A percentile compares a stretch with the other conserved stretches of the same genome.
phyloP scores from a whole-genome alignment of 192 early-diverging fungal genomes.

The Entophlyctis helioformis region DNA sequence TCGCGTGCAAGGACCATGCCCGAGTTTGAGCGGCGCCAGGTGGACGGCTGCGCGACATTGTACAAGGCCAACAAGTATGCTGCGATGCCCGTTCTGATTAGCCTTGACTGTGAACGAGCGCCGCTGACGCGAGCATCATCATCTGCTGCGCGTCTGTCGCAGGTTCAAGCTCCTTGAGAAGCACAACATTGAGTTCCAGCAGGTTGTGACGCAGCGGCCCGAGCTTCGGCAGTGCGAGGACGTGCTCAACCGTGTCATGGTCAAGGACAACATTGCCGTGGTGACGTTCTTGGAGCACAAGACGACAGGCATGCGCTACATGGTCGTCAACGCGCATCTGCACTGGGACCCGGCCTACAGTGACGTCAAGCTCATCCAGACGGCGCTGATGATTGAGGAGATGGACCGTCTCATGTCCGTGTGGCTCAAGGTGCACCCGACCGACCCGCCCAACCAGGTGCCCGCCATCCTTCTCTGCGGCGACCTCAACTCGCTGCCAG shows the following conservation, averaged over 20 bases:
- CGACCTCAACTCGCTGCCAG: conserved; percentile 86
- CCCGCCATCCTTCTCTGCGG: conserved; percentile 71
- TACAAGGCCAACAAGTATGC: conserved; percentile 72
- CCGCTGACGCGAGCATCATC: too few relatives aligned
- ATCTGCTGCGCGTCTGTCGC: too few relatives aligned
- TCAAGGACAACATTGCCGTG: conserved; percentile 90
- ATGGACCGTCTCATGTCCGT: conserved; percentile 47
- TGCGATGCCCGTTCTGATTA: too few relatives aligned
- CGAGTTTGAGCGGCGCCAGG: conserved; percentile 70
- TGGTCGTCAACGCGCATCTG: conserved; percentile 83
- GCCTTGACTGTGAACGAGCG: too few relatives aligned
- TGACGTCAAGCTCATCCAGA: conserved; percentile 96
- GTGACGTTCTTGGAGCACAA: conserved; percentile 75
- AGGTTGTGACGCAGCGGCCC: conserved; percentile 71
- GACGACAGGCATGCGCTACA: conserved; percentile 50
- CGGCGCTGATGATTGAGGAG: conserved; percentile 87
- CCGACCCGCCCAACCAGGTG: conserved; percentile 1
- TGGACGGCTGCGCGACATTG: conserved; percentile 96
- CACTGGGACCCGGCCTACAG: conserved; percentile 87
- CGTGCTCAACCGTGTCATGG: conserved; percentile 94
- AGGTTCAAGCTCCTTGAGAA: conserved; percentile 77
- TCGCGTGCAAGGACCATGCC: conserved; percentile 88
- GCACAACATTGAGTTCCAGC: conserved; percentile 88
- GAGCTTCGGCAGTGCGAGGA: conserved; percentile 88
- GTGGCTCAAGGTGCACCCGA: conserved; percentile 12